Conservation (phyloP, 345 rosid species). For the Camelina hispida region DNA sequence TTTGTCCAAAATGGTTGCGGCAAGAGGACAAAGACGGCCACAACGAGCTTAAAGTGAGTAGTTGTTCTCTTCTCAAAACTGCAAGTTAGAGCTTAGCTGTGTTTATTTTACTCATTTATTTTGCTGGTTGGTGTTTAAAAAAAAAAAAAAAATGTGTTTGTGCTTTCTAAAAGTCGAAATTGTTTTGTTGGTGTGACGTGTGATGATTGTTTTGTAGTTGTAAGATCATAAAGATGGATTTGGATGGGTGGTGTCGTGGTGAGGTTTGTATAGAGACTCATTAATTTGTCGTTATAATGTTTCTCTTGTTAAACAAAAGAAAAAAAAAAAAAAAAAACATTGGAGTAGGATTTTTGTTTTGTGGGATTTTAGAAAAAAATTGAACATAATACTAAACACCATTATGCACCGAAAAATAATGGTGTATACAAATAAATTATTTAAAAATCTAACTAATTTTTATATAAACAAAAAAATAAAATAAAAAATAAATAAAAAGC, state of each 20-base stretch:
- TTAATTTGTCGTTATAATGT: not conserved
- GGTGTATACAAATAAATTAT: too few relatives aligned
- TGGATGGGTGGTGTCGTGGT: constrained; percentile 18
- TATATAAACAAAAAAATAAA: too few relatives aligned
- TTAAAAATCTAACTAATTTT: too few relatives aligned
- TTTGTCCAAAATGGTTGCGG: constrained; percentile 37
- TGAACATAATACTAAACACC: too few relatives aligned
- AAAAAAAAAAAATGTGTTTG: too few relatives aligned
- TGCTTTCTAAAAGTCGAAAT: not conserved
- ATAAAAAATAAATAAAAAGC: too few relatives aligned
- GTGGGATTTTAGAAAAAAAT: too few relatives aligned
- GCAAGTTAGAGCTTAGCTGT: constrained; percentile 27
- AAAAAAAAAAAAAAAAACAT: too few relatives aligned
- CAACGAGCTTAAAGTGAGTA: constrained; percentile 29
- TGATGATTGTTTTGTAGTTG: constrained; percentile 29
- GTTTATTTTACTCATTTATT: not conserved
- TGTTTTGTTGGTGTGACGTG: constrained; percentile 5
- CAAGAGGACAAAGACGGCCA: constrained; percentile 39
- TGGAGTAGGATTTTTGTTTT: too few relatives aligned
- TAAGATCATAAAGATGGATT: constrained; percentile 22
- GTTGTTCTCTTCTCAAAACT: constrained; percentile 1
- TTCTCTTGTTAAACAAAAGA: not conserved
- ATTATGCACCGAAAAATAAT: too few relatives aligned
- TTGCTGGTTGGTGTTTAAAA: constrained; percentile 4
- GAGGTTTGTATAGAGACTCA: constrained; percentile 25